Conservation (phyloP, 768 basidiomycete species). For the Naganishia vishniacii region DNA sequence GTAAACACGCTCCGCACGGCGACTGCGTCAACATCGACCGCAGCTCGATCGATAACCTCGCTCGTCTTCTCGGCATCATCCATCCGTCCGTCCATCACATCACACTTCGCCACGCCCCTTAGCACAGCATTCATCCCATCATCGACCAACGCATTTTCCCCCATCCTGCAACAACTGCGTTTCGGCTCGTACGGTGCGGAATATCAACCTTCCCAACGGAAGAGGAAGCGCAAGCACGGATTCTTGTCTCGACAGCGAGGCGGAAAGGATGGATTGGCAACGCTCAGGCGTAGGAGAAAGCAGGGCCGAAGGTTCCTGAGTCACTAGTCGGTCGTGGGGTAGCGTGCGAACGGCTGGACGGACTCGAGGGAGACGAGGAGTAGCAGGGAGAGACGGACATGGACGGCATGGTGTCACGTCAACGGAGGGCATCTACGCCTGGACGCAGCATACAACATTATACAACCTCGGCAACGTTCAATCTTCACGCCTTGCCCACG, state of each 20-base stretch:
- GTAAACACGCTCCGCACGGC: conserved; percentile 4
- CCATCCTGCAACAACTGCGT: conserved; percentile 50
- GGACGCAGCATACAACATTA: too few species aligned
- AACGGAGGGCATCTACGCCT: too few species aligned
- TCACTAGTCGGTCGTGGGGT: conserved; percentile 64
- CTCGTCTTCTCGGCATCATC: conserved; percentile 7
- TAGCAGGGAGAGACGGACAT: not conserved
- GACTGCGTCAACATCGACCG: not conserved
- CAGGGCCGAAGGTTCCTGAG: conserved; percentile 75
- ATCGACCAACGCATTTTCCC: conserved; percentile 24
- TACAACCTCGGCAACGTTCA: too few species aligned
- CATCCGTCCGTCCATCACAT: not conserved
- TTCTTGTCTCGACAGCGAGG: conserved; percentile 73
- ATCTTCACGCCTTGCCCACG: too few species aligned
- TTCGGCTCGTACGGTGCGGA: conserved; percentile 71
- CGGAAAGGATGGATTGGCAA: conserved; percentile 60
- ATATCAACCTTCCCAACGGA: conserved; percentile 93
- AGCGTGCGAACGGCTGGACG: not conserved
- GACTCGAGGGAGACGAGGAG: too few species aligned
- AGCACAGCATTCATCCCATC: not conserved
- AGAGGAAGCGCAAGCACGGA: conserved; percentile 85
- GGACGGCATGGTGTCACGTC: too few species aligned
- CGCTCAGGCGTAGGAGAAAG: conserved; percentile 62
- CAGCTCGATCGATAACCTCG: not conserved
- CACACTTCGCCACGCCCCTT: not conserved